Conservation (phyloP, 805 yeast genomes). For the Ogataea salicorniae region DNA sequence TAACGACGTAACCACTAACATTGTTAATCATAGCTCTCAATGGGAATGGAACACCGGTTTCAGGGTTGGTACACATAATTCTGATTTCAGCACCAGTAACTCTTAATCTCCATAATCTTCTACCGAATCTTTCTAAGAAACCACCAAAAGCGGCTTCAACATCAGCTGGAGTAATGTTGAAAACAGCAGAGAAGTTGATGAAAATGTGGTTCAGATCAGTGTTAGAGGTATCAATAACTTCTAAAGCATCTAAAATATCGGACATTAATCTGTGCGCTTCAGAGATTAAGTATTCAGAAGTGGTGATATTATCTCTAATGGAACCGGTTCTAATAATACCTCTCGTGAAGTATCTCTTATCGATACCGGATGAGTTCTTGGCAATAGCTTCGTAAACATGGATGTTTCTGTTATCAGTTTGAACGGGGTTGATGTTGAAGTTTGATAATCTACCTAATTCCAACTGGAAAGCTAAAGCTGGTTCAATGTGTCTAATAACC, state of each 20-base stretch:
- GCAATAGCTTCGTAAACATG: constrained; percentile 97
- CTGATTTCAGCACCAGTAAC: constrained; percentile 97
- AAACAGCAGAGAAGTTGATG: constrained; percentile 93
- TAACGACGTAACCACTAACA: constrained; percentile 95
- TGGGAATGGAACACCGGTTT: constrained; percentile 87
- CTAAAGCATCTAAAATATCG: constrained; percentile 91
- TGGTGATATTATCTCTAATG: constrained; percentile 86
- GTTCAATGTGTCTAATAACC: constrained; percentile 96
- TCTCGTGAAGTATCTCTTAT: constrained; percentile 93
- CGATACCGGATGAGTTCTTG: constrained; percentile 80
- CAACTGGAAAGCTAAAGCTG: constrained; percentile 95
- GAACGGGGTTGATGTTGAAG: constrained; percentile 90
- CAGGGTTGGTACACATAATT: constrained; percentile 88
- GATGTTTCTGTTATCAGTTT: constrained; percentile 94
- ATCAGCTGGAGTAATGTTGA: constrained; percentile 90
- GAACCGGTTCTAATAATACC: constrained; percentile 97
- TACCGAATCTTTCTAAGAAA: constrained; percentile 94
- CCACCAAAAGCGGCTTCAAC: constrained; percentile 98
- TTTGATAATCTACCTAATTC: constrained; percentile 92
- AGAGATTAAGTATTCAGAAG: constrained; percentile 89
- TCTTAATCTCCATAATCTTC: constrained; percentile 93
- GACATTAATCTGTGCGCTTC: constrained; percentile 96
- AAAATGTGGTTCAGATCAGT: constrained; percentile 96
- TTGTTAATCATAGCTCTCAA: constrained; percentile 94
- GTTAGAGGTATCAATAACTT: constrained; percentile 88